Evolutionary conservation across 2,329 filamentous ascomycete species (phyloP), one percentile per base, ranked within the genome.

Genomic region (Scedosporium apiospermum): DNA sequence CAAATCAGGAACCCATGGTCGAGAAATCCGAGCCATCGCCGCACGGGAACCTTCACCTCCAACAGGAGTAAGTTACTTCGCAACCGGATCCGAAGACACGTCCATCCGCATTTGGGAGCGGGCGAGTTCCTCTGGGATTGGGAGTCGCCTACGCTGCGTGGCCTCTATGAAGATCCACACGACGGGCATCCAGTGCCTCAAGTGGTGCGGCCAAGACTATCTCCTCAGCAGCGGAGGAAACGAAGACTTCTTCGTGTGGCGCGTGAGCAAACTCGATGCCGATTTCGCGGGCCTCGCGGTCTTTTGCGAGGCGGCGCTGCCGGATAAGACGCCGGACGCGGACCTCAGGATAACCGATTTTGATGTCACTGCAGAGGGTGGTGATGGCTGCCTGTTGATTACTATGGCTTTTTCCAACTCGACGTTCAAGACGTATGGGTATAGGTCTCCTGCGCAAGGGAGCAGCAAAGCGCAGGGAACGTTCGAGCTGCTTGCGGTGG

Each of bases 191-290:
- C 93, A 97, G 72, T 82, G 87, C 65, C 77, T 96, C 1, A 82
- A 82, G 64, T 98, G 91, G 90, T 85, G 89, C 1, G 81, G 84
- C 57, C 83, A 88, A 2, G 73, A 78, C 1, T 89, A 88, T 67
- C 82, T 99, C 2, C 89, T 98, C 71, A 96, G 90, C 66, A 93
- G 91, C 68, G 91, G 85, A 5, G 95, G 93, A 0, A 88, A 86
- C 65, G 93, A 97, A 72, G 93, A 99, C 73, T 88, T 98, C 66
- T 93, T 88, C 68, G 82, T 93, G 10, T 99, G 95, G 93, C 82
- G 84, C 49, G 73, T 93, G 41, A 78, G 77, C 57, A 69, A 70
- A 10, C 71, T 89, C 6, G 78, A 85, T 27, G 77, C 79, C 1
- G 74, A 70, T 12, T 80, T 80, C 59, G 67, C 67, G 14, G 80